Conservation (phyloP, 148 eudicot species). For the Amaranthus hypochondriacus region DNA sequence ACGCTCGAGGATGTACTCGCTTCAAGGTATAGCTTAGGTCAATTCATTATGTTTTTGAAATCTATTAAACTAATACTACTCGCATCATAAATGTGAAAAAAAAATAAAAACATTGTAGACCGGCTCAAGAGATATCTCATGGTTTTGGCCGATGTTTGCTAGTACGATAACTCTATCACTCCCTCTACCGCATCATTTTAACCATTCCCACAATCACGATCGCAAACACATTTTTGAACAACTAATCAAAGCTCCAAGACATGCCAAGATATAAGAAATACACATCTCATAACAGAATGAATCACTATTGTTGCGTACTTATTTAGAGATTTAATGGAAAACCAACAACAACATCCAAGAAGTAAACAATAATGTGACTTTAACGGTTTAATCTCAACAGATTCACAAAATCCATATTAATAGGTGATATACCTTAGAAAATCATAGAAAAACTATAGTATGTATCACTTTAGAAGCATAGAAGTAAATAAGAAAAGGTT, state of each 20-base stretch:
- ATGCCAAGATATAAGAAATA: slow-evolving; percentile 5
- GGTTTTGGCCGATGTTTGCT: no score
- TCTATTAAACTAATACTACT: no score
- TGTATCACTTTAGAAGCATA: not conserved
- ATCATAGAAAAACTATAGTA: not conserved
- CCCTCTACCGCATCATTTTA: no score
- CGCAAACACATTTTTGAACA: no score
- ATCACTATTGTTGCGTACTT: not conserved
- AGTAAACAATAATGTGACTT: not conserved
- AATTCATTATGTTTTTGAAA: no score
- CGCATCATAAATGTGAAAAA: no score
- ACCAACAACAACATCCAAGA: not conserved
- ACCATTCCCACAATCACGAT: no score
- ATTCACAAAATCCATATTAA: not conserved
- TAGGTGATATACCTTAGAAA: not conserved
- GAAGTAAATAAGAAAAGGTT: not conserved
- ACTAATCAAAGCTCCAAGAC: not conserved
- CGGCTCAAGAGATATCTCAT: no score
- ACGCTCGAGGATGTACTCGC: no score
- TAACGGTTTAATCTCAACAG: not conserved
- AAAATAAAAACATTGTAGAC: no score
- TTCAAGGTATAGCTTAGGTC: no score
- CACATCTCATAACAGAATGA: not conserved
- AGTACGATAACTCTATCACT: no score
- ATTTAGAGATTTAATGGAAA: not conserved